Evolutionary conservation across 2,329 filamentous ascomycete genomes (phyloP), one percentile per base, ranked within the genome.

Genomic region (Ceratocystis alfenasii): DNA sequence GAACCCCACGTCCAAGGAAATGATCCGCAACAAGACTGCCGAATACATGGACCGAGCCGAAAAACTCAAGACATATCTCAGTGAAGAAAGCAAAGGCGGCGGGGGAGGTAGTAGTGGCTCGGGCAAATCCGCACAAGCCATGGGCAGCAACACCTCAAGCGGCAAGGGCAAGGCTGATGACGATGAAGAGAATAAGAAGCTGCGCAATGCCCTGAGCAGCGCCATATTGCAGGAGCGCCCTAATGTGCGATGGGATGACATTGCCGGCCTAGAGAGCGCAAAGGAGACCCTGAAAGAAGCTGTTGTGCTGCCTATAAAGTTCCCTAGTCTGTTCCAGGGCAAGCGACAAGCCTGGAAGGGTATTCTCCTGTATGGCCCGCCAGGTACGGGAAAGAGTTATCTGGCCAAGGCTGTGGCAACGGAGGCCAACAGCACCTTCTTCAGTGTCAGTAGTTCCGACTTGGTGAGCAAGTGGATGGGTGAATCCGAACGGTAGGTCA

Each of bases 381-480:
- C 94, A 0, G 94, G 94, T 73, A 99, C 94, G 4, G 94, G 94
- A 78, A 99, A 99, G 80, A 94, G 89, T 80, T 96, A 96, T 76
- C 80, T 99, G 65, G 94, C 94, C 69, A 99, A 97, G 76, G 94
- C 94, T 1, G 93, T 99, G 63, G 94, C 94, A 64, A 99, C 94
- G 20, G 94, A 99, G 77, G 94, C 94, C 67, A 97, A 99, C 76
- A 96, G 92, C 76, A 97, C 94, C 2, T 99, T 99, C 75, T 99
- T 99, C 82, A 96, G 91, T 73, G 93, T 99, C 70, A 95, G 90
- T 77, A 95, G 90, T 81, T 95, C 90, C 74, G 94, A 99, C 75
- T 76, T 99, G 76, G 94, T 99, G 68, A 96, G 90, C 75, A 99
- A 99, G 75, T 99, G 94, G 94, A 99, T 99, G 94, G 94, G 94